Conservation (phyloP, 305 asterid genomes). For the Solanum aculeatissimum region DNA sequence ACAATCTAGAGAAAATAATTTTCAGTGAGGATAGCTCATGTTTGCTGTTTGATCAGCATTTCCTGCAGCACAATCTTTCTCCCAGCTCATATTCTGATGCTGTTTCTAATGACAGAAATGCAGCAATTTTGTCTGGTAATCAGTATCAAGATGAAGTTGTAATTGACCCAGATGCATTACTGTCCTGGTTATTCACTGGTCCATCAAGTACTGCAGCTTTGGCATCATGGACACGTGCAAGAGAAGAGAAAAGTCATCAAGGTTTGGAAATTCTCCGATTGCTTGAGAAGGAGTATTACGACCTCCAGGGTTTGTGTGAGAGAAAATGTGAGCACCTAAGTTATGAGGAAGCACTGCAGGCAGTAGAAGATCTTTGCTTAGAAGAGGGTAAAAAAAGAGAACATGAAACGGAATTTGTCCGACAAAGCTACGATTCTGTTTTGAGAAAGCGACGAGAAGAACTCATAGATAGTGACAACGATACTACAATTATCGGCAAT, state of each 20-base stretch:
- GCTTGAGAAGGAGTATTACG: conserved; percentile 71
- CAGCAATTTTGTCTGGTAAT: conserved; percentile 21
- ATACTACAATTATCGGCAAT: conserved; percentile 29
- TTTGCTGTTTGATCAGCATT: conserved; percentile 60
- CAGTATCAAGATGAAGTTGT: conserved; percentile 30
- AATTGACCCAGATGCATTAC: conserved; percentile 69
- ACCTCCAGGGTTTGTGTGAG: conserved; percentile 72
- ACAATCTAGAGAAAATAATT: conserved; percentile 48
- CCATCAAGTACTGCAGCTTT: conserved; percentile 66
- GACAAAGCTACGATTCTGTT: conserved; percentile 59
- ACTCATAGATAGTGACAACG: conserved; percentile 45
- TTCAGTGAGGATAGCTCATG: conserved; percentile 49
- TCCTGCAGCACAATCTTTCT: conserved; percentile 39
- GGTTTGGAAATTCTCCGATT: conserved; percentile 62
- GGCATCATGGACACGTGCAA: conserved; percentile 47
- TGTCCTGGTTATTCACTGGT: conserved; percentile 83
- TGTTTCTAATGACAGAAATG: conserved; percentile 19
- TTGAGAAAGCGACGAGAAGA: conserved; percentile 65
- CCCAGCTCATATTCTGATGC: conserved; percentile 17
- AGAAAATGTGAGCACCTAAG: conserved; percentile 72
- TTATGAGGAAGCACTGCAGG: conserved; percentile 83
- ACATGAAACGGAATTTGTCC: conserved; percentile 34
- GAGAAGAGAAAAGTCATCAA: conserved; percentile 63
- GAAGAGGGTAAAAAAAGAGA: conserved; percentile 88
- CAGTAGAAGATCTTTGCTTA: conserved; percentile 72